Percentiles rank a stretch among this genome's conserved stretches.
phyloP scores from a whole-genome alignment of 768 basidiomycete species.

The Russula emetica region DNA sequence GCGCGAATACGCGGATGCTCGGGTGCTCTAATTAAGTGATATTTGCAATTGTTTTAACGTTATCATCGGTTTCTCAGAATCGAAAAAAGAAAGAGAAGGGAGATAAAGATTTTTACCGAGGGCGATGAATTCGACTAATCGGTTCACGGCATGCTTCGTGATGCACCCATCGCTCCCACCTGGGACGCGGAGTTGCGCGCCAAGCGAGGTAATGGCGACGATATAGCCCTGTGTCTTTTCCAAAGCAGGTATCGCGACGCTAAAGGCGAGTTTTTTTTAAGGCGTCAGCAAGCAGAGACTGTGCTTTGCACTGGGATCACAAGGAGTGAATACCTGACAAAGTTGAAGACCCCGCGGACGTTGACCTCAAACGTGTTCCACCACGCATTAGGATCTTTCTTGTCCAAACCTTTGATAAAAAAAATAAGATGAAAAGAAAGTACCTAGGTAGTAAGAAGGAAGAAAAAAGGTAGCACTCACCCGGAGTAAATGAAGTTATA shows the following conservation, averaged over 20 bases:
- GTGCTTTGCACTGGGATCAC: too few species aligned
- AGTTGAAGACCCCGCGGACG: slow-evolving; percentile 17
- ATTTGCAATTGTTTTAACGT: too few species aligned
- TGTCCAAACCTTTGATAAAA: neutral
- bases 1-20: neutral
- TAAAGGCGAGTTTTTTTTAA: neutral
- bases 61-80: neutral
- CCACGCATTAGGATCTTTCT: slow-evolving; percentile 18
- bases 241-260: slow-evolving; percentile 6
- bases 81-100: neutral
- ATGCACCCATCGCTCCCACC: slow-evolving; percentile 10
- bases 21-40: slow-evolving; percentile 2
- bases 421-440: neutral
- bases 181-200: neutral
- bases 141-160: slow-evolving; percentile 13
- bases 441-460: neutral
- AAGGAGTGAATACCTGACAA: neutral
- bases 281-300: too few species aligned
- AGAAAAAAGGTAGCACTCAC: neutral
- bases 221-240: neutral
- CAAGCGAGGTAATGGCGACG: slow-evolving; percentile 1
- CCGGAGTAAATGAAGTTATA: neutral
- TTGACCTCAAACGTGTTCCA: slow-evolving; percentile 21
- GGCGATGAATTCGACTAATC: slow-evolving; percentile 12
- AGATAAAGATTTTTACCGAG: neutral